These are phyloP conservation scores for Fereydounia khargensis DNA, from an alignment of 1,284 basidiomycete genomes.

Conservation along the genomic window DNA sequence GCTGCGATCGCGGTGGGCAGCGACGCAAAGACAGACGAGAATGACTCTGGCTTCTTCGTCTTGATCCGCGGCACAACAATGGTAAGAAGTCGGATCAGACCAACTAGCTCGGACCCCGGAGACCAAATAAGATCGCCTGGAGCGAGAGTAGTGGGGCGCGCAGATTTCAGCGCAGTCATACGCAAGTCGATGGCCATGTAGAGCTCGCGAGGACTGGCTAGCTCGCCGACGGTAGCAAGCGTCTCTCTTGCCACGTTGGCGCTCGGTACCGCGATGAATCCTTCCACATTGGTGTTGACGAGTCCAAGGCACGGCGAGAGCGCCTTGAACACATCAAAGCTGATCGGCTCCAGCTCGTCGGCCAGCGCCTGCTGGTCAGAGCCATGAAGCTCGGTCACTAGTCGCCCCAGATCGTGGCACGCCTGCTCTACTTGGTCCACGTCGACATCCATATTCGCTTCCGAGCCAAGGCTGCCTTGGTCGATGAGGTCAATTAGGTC, in stretches of 20 bases:
- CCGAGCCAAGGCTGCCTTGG: no score
- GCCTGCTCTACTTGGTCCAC: no score
- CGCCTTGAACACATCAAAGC: constrained; percentile 39
- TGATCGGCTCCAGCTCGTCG: constrained; percentile 25
- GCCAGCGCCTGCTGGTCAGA: no score
- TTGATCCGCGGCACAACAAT: constrained; percentile 36
- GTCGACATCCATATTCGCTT: no score
- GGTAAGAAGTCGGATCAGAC: constrained; percentile 21
- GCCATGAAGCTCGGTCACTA: no score
- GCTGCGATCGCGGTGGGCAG: constrained; percentile 24
- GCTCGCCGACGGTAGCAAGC: constrained; percentile 23
- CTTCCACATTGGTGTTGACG: neutral
- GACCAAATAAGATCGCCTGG: constrained; percentile 1
- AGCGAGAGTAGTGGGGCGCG: neutral
- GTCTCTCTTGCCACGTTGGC: no score
- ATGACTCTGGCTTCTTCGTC: constrained; percentile 41
- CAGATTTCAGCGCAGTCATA: constrained; percentile 18
- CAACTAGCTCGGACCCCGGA: constrained; percentile 12
- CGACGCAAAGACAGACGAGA: constrained; percentile 30
- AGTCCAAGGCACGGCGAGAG: constrained; percentile 34
- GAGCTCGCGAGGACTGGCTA: constrained; percentile 38
- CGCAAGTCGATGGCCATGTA: constrained; percentile 44
- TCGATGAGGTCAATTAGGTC: no score
- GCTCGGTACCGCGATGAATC: neutral
- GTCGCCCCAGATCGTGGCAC: no score